Evolutionary conservation across 805 yeast species (phyloP), one percentile per base, ranked within the genome.

Genomic region (Kregervanrija pseudodelftensis): DNA sequence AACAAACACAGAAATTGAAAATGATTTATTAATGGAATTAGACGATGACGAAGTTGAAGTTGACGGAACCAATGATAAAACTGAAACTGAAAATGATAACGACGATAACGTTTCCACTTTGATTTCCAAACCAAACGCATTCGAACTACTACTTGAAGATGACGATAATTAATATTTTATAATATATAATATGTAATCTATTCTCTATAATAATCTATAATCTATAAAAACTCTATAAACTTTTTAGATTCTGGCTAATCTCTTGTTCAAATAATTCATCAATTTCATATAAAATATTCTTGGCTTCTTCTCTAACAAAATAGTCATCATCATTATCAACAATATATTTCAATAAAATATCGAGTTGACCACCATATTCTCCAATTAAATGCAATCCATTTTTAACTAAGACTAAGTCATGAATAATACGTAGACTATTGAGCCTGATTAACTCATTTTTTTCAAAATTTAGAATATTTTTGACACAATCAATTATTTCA

Each of bases 401-500:
- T 5, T 48, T 32, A 22, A 77, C 39, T 36, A 74, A 65, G 2
- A 83, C 58, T 42, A 85, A 60, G 57, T 83, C 91, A 50, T 74
- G 70, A 2, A 87, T 64, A 17, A 89, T 61, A 11, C 82, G 84
- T 3, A 88, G 71, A 0, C 95, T 87, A 1, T 95, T 69, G 34
- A 96, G 69, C 49, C 95, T 71, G 74, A 81, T 64, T 11, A 82
- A 71, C n/a, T 61, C 64, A 1, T 48, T 50, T 17, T 55, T 67
- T 59, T 70, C 95, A 74, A 70, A 76, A 54, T 59, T 80, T 42
- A 93, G 59, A 0, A 91, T 73, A 7, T 96, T 95, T 31, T 85
- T 60, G 0, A 86, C 79, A 57, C 95, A 80, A 56, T 89, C 96
- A 37, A 86, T 63, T 8, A 82, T 72, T 41, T 81, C 84, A 1